These are phyloP conservation scores for Voacanga thouarsii DNA, from an alignment of 257 asterid genomes.

Conservation along the genomic window DNA sequence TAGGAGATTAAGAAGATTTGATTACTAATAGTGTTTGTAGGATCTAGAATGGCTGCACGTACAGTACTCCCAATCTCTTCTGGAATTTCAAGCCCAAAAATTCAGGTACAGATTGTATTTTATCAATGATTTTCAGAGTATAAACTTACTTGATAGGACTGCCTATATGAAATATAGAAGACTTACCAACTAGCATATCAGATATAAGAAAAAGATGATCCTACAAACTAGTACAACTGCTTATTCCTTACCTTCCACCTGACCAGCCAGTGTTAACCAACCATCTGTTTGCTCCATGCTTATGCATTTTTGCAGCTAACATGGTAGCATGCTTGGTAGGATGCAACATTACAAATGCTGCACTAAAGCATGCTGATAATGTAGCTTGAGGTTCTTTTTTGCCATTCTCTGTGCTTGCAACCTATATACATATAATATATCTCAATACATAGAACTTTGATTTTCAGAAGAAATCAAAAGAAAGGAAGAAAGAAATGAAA, in stretches of 20 bases:
- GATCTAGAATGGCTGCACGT: conserved; percentile 72
- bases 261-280: conserved; percentile 91
- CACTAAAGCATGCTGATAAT: conserved; percentile 83
- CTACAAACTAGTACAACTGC: not conserved
- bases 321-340: conserved; percentile 78
- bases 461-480: too few species aligned
- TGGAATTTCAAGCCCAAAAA: conserved; percentile 81
- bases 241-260: conserved; percentile 64
- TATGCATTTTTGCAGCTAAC: conserved; percentile 72
- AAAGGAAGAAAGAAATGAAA: too few species aligned
- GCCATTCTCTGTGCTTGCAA: conserved; percentile 84
- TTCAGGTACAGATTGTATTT: conserved; percentile 71
- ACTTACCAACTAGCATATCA: not conserved
- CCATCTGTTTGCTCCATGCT: conserved; percentile 81
- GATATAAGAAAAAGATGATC: not conserved
- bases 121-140: conserved; percentile 76
- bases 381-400: conserved; percentile 83
- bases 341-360: conserved; percentile 80
- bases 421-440: conserved; percentile 48
- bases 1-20: too few species aligned
- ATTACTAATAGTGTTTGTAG: conserved; percentile 61
- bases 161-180: conserved; percentile 43
- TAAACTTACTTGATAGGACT: conserved; percentile 66
- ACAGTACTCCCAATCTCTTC: conserved; percentile 66
- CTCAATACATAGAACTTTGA: too few species aligned